A percentile compares a stretch with the other conserved stretches of the same genome.
Evolutionary conservation across 2,329 filamentous ascomycete species (phyloP).

Genomic region (Cucurbitaria berberidis): DNA sequence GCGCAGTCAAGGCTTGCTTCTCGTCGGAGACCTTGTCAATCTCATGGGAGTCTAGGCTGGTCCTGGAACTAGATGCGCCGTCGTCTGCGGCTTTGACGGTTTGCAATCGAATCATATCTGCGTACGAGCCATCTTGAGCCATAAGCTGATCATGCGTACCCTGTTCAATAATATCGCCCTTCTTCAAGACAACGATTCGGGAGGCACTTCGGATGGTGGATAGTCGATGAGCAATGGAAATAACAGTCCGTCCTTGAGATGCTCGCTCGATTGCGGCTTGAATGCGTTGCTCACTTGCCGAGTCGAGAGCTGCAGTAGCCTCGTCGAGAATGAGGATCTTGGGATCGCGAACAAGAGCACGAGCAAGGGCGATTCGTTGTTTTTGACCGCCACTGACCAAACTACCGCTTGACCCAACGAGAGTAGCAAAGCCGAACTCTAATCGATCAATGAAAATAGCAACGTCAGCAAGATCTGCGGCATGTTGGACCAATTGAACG

Average conservation of each 20-base stretch:
- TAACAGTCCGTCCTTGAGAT: slow-evolving; percentile 43
- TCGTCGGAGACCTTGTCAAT: slow-evolving; percentile 28
- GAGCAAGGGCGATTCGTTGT: slow-evolving; percentile 65
- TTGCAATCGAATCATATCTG: slow-evolving; percentile 58
- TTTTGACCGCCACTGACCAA: slow-evolving; percentile 65
- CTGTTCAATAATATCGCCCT: slow-evolving; percentile 46
- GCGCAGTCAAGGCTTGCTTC: slow-evolving; percentile 17
- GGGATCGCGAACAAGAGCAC: slow-evolving; percentile 62
- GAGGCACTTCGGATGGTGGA: slow-evolving; percentile 46
- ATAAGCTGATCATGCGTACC: slow-evolving; percentile 44
- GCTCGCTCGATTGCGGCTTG: slow-evolving; percentile 50
- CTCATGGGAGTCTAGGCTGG: slow-evolving; percentile 28
- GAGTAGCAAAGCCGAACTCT: slow-evolving; percentile 56
- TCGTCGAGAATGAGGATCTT: slow-evolving; percentile 67
- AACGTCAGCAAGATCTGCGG: slow-evolving; percentile 66
- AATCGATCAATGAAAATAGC: slow-evolving; percentile 61
- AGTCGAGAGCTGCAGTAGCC: slow-evolving; percentile 67
- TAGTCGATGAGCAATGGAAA: slow-evolving; percentile 49
- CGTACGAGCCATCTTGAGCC: slow-evolving; percentile 52
- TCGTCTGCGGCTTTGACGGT: slow-evolving; percentile 52
- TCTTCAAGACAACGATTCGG: slow-evolving; percentile 50
- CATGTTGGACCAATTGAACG: slow-evolving; percentile 56
- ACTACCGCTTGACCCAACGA: slow-evolving; percentile 61
- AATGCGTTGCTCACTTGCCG: slow-evolving; percentile 62
- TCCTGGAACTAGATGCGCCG: slow-evolving; percentile 23